Percentiles rank a stretch among this genome's conserved stretches.
Conservation (phyloP, 1,139 yeast species). For the Blastobotrys indianensis region DNA sequence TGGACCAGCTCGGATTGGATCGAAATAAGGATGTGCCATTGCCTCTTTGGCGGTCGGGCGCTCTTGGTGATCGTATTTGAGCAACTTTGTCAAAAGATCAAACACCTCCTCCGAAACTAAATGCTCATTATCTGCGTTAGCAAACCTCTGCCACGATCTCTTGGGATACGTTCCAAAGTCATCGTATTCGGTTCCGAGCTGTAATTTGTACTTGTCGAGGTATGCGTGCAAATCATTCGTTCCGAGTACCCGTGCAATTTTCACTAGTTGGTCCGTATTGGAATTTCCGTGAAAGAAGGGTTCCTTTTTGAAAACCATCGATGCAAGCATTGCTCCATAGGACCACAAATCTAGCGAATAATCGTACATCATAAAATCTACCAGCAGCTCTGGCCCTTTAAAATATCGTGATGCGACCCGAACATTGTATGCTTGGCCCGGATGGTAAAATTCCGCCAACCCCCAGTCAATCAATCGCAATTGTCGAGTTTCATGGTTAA, state of each 20-base stretch:
- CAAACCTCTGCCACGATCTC: slow-evolving; percentile 76
- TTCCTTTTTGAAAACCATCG: slow-evolving; percentile 89
- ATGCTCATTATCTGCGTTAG: slow-evolving; percentile 62
- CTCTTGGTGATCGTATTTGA: slow-evolving; percentile 82
- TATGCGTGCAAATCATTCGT: slow-evolving; percentile 71
- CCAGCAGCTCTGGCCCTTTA: slow-evolving; percentile 89
- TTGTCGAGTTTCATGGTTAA: slow-evolving; percentile 64
- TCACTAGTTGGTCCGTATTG: slow-evolving; percentile 87
- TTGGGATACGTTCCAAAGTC: slow-evolving; percentile 66
- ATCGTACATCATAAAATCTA: slow-evolving; percentile 82
- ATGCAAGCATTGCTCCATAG: slow-evolving; percentile 93
- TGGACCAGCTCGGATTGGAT: slow-evolving; percentile 24
- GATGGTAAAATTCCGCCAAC: slow-evolving; percentile 88
- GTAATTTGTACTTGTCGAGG: slow-evolving; percentile 63
- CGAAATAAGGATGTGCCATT: slow-evolving; percentile 71
- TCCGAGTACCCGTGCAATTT: slow-evolving; percentile 85
- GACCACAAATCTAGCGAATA: slow-evolving; percentile 93
- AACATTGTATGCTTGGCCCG: slow-evolving; percentile 85
- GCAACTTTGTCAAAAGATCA: slow-evolving; percentile 69
- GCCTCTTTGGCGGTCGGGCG: slow-evolving; percentile 91
- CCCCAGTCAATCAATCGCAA: slow-evolving; percentile 94
- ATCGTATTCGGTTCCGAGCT: slow-evolving; percentile 73
- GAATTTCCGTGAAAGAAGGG: slow-evolving; percentile 95
- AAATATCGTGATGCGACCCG: slow-evolving; percentile 92
- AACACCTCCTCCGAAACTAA: slow-evolving; percentile 62